Conservation (phyloP, 495 filamentous ascomycete genomes). For the Podospora australis region DNA sequence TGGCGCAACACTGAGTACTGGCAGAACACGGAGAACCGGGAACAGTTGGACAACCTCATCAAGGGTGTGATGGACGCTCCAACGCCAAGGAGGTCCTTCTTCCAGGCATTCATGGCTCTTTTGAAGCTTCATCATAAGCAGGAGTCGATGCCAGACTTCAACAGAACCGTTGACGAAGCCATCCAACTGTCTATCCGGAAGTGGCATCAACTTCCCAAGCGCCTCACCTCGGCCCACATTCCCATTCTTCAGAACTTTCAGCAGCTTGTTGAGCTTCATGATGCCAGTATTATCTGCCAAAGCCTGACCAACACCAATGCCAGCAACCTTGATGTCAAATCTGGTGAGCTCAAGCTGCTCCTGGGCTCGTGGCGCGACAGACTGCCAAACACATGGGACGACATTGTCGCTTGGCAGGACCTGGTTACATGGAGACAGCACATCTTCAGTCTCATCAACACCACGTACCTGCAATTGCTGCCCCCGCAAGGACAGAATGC, state of each 20-base stretch:
- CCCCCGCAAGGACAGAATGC: slow-evolving; percentile 70
- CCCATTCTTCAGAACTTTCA: slow-evolving; percentile 96
- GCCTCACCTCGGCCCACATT: slow-evolving; percentile 92
- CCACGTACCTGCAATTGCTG: slow-evolving; percentile 79
- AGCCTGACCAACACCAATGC: slow-evolving; percentile 81
- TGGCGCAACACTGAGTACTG: slow-evolving; percentile 94
- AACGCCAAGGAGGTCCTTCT: slow-evolving; percentile 87
- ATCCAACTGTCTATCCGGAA: slow-evolving; percentile 95
- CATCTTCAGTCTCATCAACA: slow-evolving; percentile 96
- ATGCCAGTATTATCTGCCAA: slow-evolving; percentile 89
- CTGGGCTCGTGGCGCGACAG: slow-evolving; percentile 94
- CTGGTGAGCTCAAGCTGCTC: slow-evolving; percentile 88
- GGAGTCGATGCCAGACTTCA: slow-evolving; percentile 75
- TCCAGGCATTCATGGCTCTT: slow-evolving; percentile 95
- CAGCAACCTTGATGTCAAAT: slow-evolving; percentile 84
- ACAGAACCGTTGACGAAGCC: slow-evolving; percentile 84
- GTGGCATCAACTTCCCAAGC: slow-evolving; percentile 92
- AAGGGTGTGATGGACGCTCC: slow-evolving; percentile 96
- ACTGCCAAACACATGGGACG: slow-evolving; percentile 96
- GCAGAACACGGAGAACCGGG: slow-evolving; percentile 75
- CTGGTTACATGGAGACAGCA: slow-evolving; percentile 98
- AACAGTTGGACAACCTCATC: slow-evolving; percentile 82
- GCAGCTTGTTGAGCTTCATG: slow-evolving; percentile 94
- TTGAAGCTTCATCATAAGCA: slow-evolving; percentile 87
- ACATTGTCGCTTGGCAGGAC: slow-evolving; percentile 98